Conservation (phyloP, 2,329 filamentous ascomycete genomes). For the Colletotrichum karsti region DNA sequence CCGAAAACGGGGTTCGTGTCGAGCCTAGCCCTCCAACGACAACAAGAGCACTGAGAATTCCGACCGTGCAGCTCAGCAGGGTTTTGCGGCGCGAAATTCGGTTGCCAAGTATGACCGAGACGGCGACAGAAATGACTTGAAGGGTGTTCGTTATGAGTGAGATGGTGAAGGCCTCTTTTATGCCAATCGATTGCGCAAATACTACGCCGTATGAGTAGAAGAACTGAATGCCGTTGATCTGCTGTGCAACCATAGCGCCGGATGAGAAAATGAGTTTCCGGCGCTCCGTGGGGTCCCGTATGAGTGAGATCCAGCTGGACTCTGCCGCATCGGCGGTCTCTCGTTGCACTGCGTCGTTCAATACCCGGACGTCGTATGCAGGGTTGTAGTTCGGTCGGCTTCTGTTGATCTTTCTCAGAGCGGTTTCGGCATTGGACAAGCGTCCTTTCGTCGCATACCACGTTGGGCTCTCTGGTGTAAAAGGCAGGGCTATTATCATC, state of each 20-base stretch:
- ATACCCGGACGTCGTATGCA: background rate
- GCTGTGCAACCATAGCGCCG: slow-evolving; percentile 50
- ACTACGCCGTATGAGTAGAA: slow-evolving; percentile 51
- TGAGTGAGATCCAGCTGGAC: slow-evolving; percentile 46
- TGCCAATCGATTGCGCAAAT: slow-evolving; percentile 47
- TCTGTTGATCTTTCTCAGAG: slow-evolving; percentile 16
- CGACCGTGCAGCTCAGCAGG: slow-evolving; percentile 43
- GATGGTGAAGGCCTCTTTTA: slow-evolving; percentile 46
- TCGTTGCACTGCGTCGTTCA: slow-evolving; percentile 20
- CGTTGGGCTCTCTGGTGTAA: slow-evolving; percentile 36
- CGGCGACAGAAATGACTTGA: slow-evolving; percentile 46
- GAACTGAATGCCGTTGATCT: slow-evolving; percentile 54
- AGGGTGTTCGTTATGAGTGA: slow-evolving; percentile 47
- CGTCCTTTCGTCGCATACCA: slow-evolving; percentile 42
- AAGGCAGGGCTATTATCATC: slow-evolving; percentile 33
- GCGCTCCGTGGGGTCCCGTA: slow-evolving; percentile 51
- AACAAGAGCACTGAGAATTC: slow-evolving; percentile 38
- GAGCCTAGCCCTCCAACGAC: background rate
- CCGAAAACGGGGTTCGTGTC: background rate
- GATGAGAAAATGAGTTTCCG: slow-evolving; percentile 51
- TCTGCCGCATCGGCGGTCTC: slow-evolving; percentile 36
- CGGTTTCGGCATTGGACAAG: slow-evolving; percentile 36
- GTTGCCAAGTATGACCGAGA: slow-evolving; percentile 45
- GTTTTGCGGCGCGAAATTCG: slow-evolving; percentile 43
- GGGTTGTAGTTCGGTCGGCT: slow-evolving; percentile 25